Percentiles rank a stretch among this genome's conserved stretches.
These are phyloP conservation scores for Coniochaeta ligniaria DNA, from an alignment of 2,329 filamentous ascomycete species.

Conservation along the genomic window DNA sequence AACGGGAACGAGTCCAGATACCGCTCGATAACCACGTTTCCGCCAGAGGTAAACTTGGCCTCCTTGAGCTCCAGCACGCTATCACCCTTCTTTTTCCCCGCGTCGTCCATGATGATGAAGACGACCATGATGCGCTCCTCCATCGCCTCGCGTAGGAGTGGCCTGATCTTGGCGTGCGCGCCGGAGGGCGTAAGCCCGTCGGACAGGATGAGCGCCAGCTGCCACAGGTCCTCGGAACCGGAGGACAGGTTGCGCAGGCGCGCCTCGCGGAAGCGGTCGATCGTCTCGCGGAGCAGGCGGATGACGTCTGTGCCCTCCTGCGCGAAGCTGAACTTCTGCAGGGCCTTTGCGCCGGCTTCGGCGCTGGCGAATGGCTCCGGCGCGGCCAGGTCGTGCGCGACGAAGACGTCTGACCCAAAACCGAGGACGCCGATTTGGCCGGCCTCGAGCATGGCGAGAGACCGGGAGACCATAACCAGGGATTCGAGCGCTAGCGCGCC, in stretches of 20 bases:
- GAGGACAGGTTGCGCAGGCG: conserved; percentile 42
- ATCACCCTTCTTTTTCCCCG: conserved; percentile 36
- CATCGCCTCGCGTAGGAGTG: conserved; percentile 77
- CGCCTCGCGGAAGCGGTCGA: conserved; percentile 75
- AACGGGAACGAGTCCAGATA: conserved; percentile 97
- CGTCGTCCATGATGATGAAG: conserved; percentile 88
- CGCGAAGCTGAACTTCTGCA: conserved; percentile 77
- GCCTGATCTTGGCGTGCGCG: conserved; percentile 74
- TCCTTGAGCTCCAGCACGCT: conserved; percentile 85
- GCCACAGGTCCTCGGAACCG: conserved; percentile 72
- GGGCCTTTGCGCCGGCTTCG: conserved; percentile 74
- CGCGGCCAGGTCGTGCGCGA: conserved; percentile 73
- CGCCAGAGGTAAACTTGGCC: conserved; percentile 62
- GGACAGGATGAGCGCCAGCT: conserved; percentile 85
- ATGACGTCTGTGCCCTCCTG: conserved; percentile 83
- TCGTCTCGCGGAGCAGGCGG: conserved; percentile 67
- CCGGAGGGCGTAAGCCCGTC: conserved; percentile 82
- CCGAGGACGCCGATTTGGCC: conserved; percentile 88
- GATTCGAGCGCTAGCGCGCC: conserved; percentile 86
- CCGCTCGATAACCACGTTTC: conserved; percentile 72
- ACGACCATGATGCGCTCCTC: conserved; percentile 97
- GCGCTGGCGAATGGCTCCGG: conserved; percentile 63
- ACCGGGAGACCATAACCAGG: conserved; percentile 81
- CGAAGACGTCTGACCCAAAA: conserved; percentile 77
- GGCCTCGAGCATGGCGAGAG: conserved; percentile 85